A percentile compares a stretch with the other conserved stretches of the same genome.
Evolutionary conservation across 2,329 filamentous ascomycete genomes (phyloP).

Genomic region (Colletotrichum sojae): DNA sequence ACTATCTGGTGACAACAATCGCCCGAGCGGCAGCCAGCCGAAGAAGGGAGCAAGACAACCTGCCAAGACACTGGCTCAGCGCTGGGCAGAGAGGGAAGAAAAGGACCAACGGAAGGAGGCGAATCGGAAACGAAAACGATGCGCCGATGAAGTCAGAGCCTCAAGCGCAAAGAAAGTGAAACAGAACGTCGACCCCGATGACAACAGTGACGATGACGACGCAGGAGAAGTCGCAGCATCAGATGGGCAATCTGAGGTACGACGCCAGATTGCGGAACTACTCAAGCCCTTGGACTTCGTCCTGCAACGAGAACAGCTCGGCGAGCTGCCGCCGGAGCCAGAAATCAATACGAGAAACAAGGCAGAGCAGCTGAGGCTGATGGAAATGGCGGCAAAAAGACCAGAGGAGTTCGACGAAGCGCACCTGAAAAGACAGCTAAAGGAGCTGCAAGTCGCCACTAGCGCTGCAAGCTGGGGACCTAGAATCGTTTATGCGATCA

Average conservation of each 20-base stretch:
- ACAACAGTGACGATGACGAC: no score
- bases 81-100: no score
- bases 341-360: not conserved
- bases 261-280: not conserved
- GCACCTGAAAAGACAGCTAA: not conserved
- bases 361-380: slow-evolving; percentile 18
- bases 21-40: no score
- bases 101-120: no score
- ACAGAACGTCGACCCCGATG: no score
- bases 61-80: no score
- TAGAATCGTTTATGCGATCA: not conserved
- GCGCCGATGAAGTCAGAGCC: no score
- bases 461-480: slow-evolving; percentile 3
- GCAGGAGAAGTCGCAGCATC: no score
- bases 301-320: not conserved
- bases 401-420: not conserved
- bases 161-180: no score
- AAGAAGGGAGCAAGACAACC: not conserved
- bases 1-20: no score
- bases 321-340: not conserved
- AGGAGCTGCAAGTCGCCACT: not conserved
- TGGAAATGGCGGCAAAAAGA: not conserved
- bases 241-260: no score
- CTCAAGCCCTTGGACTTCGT: not conserved
- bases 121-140: no score